A percentile compares a stretch with the other conserved stretches of the same genome.
Conservation (phyloP, 805 yeast species). For the Brettanomyces bruxellensis region DNA sequence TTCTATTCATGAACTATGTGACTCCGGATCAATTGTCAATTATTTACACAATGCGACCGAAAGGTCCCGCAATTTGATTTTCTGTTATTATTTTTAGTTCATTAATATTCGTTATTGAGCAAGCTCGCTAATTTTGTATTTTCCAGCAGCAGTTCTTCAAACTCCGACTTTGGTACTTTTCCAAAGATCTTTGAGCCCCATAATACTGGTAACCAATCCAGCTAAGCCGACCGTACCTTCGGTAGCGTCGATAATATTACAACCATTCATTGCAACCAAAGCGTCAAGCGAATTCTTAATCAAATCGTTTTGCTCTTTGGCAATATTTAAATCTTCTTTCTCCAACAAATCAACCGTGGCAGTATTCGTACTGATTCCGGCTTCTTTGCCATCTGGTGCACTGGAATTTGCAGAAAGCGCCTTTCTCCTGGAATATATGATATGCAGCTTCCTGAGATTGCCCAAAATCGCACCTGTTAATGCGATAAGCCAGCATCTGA, state of each 20-base stretch:
- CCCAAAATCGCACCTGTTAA: conserved; percentile 53
- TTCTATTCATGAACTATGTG: too few relatives aligned
- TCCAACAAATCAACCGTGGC: conserved; percentile 18
- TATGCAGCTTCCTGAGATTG: conserved; percentile 44
- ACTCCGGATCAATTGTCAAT: too few relatives aligned
- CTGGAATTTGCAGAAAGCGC: conserved; percentile 16
- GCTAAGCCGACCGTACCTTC: conserved; percentile 81
- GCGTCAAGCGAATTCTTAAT: conserved; percentile 71
- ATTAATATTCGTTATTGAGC: too few relatives aligned
- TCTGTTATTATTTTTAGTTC: too few relatives aligned
- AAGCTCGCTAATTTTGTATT: not conserved
- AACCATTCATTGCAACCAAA: conserved; percentile 64
- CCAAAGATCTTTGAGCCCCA: conserved; percentile 76
- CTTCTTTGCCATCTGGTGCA: conserved; percentile 4
- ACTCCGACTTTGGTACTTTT: conserved; percentile 25
- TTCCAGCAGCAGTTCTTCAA: not conserved
- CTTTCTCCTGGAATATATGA: conserved; percentile 29
- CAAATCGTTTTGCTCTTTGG: conserved; percentile 25
- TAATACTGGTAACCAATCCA: conserved; percentile 71
- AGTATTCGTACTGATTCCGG: conserved; percentile 18
- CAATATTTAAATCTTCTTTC: conserved; percentile 11
- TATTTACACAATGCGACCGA: too few relatives aligned
- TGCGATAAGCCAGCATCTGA: conserved; percentile 72
- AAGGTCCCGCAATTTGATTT: too few relatives aligned
- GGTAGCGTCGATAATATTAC: conserved; percentile 48